These are phyloP conservation scores for Metarhizium rileyi DNA, from an alignment of 2,329 filamentous ascomycete species.

Conservation along the genomic window DNA sequence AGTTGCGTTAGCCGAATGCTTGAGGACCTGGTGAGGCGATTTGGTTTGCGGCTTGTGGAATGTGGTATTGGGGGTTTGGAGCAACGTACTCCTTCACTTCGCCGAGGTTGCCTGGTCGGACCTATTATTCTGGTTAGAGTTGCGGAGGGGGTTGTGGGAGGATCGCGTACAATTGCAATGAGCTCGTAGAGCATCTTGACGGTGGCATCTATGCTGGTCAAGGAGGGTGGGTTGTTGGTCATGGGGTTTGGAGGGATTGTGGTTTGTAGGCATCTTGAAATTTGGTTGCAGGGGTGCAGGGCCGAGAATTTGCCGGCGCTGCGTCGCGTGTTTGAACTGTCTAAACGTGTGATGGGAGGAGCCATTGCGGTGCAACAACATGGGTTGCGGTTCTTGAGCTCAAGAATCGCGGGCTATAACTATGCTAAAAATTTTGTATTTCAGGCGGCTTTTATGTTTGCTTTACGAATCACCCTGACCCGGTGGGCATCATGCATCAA, in stretches of 20 bases:
- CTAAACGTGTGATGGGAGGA: background rate
- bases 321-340: background rate
- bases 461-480: too few species aligned
- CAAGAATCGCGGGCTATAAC: too few species aligned
- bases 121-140: constrained; percentile 40
- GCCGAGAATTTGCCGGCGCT: constrained; percentile 22
- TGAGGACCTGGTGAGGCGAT: too few species aligned
- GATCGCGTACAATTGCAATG: constrained; percentile 74
- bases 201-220: constrained; percentile 20
- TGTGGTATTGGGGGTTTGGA: constrained; percentile 7
- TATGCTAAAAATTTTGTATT: too few species aligned
- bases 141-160: background rate
- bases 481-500: too few species aligned
- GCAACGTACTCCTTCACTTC: constrained; percentile 96
- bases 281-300: constrained; percentile 11
- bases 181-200: constrained; percentile 88
- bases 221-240: constrained; percentile 8
- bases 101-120: constrained; percentile 77
- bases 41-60: constrained; percentile 4
- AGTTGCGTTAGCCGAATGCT: background rate
- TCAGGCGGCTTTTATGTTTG: too few species aligned
- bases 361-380: too few species aligned
- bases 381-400: too few species aligned
- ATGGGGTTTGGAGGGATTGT: constrained; percentile 7
- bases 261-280: constrained; percentile 13